phyloP scores from a whole-genome alignment of 177 flowering plant species.

The Vitis hybrid region DNA sequence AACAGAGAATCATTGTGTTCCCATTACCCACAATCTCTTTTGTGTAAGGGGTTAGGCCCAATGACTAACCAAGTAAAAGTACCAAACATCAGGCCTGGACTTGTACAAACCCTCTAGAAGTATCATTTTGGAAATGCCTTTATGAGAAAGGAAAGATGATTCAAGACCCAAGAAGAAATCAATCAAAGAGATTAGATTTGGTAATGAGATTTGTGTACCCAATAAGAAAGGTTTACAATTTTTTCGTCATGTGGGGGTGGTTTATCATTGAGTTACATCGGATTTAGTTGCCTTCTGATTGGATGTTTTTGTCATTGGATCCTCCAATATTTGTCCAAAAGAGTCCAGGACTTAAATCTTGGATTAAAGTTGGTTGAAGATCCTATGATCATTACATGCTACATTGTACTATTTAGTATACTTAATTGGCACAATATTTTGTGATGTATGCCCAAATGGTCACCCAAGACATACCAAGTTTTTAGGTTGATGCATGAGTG shows the following conservation, averaged over 20 bases:
- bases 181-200: background rate
- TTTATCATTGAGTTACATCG: background rate
- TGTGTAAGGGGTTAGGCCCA: too few species aligned
- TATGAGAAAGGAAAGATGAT: too few species aligned
- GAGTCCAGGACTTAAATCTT: background rate
- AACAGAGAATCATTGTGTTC: too few species aligned
- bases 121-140: too few species aligned
- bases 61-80: too few species aligned
- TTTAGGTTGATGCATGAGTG: constrained; percentile 12
- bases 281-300: background rate
- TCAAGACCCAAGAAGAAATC: too few species aligned
- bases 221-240: background rate
- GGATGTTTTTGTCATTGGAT: constrained; percentile 5
- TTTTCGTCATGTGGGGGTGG: background rate
- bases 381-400: constrained; percentile 5
- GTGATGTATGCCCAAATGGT: background rate
- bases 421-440: background rate
- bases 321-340: constrained; percentile 3
- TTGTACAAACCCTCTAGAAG: too few species aligned
- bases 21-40: too few species aligned
- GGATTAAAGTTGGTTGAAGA: constrained; percentile 1
- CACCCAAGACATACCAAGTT: background rate
- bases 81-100: too few species aligned
- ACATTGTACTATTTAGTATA: constrained; percentile 1
- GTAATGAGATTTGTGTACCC: background rate